These are phyloP conservation scores for Firmiana major DNA, from an alignment of 345 rosid genomes.

Conservation along the genomic window DNA sequence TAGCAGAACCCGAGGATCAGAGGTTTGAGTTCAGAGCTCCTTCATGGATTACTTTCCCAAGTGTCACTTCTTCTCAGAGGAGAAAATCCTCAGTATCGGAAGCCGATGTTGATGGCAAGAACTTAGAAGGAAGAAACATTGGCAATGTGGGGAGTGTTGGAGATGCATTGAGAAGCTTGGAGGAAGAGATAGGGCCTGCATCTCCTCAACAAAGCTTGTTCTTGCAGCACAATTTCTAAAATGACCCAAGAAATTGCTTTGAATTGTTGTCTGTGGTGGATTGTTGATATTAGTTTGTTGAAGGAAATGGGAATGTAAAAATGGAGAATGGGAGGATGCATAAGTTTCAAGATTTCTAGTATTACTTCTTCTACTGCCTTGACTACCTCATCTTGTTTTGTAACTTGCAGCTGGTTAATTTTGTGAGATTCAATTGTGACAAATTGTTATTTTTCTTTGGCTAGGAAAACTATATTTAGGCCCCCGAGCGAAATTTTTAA, in stretches of 20 bases:
- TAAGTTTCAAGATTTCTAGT: background rate
- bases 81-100: constrained; percentile 88
- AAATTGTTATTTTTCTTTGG: background rate
- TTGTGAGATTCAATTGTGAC: background rate
- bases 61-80: constrained; percentile 91
- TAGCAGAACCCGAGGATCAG: constrained; percentile 54
- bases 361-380: background rate
- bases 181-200: constrained; percentile 95
- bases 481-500: no score
- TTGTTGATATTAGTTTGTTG: background rate
- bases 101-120: constrained; percentile 73
- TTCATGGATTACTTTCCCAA: constrained; percentile 94
- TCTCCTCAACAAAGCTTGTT: constrained; percentile 85
- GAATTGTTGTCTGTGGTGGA: background rate
- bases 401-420: background rate
- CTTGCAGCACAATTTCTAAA: constrained; percentile 89
- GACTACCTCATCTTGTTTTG: background rate
- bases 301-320: background rate
- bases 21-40: constrained; percentile 86
- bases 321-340: background rate
- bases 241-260: background rate
- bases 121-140: constrained; percentile 41
- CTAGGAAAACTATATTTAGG: no score
- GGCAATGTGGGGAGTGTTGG: constrained; percentile 28
- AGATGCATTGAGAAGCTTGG: constrained; percentile 60